phyloP scores from a whole-genome alignment of 1,284 basidiomycete genomes.

The Fomitopsis palustris region DNA sequence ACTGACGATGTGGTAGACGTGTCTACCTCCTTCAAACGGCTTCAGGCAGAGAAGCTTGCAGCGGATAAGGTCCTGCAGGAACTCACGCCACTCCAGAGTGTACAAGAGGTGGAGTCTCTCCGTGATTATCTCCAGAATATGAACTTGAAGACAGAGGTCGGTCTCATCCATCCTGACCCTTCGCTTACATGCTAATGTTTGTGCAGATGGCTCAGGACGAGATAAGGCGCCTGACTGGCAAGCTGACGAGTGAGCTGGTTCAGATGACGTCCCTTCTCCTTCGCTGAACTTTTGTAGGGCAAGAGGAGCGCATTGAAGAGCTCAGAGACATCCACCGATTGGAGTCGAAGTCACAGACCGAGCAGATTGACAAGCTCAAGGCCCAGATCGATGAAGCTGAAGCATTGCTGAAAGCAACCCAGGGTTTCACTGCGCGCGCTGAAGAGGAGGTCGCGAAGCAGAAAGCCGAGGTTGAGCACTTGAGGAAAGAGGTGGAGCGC shows the following conservation, averaged over 20 bases:
- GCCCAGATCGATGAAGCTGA: constrained; percentile 71
- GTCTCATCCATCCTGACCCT: constrained; percentile 13
- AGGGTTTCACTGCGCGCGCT: constrained; percentile 39
- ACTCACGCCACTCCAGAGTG: constrained; percentile 66
- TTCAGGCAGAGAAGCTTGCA: constrained; percentile 67
- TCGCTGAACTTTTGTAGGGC: constrained; percentile 46
- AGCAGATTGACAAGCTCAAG: constrained; percentile 68
- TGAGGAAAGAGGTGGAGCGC: constrained; percentile 61
- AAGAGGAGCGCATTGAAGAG: constrained; percentile 82
- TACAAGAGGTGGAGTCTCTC: constrained; percentile 64
- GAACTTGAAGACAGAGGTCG: constrained; percentile 67
- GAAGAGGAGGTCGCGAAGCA: constrained; percentile 48
- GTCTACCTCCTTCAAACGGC: constrained; percentile 69
- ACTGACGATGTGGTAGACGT: constrained; percentile 46
- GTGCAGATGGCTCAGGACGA: constrained; percentile 67
- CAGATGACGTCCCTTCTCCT: neutral
- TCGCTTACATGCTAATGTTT: neutral
- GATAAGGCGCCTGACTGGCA: constrained; percentile 66
- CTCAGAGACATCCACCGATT: constrained; percentile 78
- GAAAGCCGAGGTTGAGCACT: constrained; percentile 49
- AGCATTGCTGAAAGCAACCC: constrained; percentile 56
- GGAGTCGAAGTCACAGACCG: constrained; percentile 72
- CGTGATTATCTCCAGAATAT: constrained; percentile 72
- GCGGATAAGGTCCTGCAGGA: constrained; percentile 74
- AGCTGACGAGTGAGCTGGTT: constrained; percentile 59